phyloP scores from a whole-genome alignment of 2,329 filamentous ascomycete species.

The Neofusicoccum umdonicola region DNA sequence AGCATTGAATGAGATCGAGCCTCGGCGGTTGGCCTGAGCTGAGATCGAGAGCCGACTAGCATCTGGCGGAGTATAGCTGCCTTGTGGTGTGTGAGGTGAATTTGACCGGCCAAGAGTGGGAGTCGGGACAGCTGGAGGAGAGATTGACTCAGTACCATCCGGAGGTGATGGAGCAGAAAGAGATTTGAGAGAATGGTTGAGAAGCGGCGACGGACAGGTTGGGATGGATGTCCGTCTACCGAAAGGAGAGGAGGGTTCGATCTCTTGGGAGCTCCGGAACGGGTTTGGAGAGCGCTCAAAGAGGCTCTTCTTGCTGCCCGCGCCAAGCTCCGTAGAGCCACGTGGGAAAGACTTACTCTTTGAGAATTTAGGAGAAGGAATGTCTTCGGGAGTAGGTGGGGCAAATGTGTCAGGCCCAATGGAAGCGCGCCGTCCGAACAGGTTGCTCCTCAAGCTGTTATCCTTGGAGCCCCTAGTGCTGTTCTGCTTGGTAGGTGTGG shows the following conservation, averaged over 20 bases:
- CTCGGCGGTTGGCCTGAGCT: constrained; percentile 42
- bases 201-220: constrained; percentile 3
- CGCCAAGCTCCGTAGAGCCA: constrained; percentile 6
- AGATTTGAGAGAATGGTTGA: constrained; percentile 17
- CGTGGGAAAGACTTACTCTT: constrained; percentile 37
- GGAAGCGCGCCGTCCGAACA: constrained; percentile 48
- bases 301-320: constrained; percentile 7
- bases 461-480: constrained; percentile 48
- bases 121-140: constrained; percentile 56
- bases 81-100: constrained; percentile 76
- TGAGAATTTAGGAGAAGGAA: constrained; percentile 26
- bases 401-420: constrained; percentile 48
- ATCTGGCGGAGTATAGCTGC: constrained; percentile 72
- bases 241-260: not conserved
- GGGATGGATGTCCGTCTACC: constrained; percentile 1
- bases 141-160: constrained; percentile 49
- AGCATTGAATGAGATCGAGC: constrained; percentile 36
- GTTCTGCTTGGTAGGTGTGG: constrained; percentile 82
- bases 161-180: constrained; percentile 15
- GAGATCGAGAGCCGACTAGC: constrained; percentile 82
- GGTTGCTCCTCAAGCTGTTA: constrained; percentile 51
- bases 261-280: constrained; percentile 5
- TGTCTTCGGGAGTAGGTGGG: constrained; percentile 32
- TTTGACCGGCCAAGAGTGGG: constrained; percentile 55
- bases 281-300: constrained; percentile 17